Evolutionary conservation across 108 stramenopile genomes (phyloP).

Genomic region (Cylindrotheca closterium): DNA sequence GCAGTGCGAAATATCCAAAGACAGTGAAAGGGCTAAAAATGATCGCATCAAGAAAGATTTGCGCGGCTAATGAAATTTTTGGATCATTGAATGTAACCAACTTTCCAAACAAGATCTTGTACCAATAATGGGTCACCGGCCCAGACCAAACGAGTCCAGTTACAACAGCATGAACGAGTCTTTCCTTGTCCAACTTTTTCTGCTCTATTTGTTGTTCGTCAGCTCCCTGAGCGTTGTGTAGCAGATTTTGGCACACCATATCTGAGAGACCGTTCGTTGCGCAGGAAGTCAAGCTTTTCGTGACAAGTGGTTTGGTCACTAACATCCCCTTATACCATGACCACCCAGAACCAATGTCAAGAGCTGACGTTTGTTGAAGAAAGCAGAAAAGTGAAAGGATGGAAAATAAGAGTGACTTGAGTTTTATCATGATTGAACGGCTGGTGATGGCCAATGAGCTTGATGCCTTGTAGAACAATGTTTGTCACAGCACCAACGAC

Average conservation of each 20-base stretch:
- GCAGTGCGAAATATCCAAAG: conserved; percentile 17
- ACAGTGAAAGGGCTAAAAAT: conserved; percentile 17
- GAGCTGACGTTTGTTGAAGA: not conserved
- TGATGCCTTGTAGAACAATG: too few relatives aligned
- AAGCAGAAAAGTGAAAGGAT: not conserved
- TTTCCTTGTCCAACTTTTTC: conserved; percentile 9
- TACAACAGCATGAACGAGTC: conserved; percentile 20
- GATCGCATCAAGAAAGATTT: conserved; percentile 24
- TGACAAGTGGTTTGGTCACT: conserved; percentile 14
- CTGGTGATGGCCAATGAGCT: too few relatives aligned
- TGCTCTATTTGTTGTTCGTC: not conserved
- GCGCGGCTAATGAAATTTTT: conserved; percentile 1
- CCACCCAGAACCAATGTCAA: not conserved
- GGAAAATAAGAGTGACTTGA: not conserved
- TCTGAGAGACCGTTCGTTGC: conserved; percentile 13
- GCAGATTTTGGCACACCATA: conserved; percentile 21
- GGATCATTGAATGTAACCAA: conserved; percentile 11
- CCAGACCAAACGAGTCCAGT: conserved; percentile 25
- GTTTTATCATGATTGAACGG: too few relatives aligned
- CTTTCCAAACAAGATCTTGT: conserved; percentile 12
- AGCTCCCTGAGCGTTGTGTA: not conserved
- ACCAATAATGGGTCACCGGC: conserved; percentile 27
- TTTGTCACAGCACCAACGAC: too few relatives aligned
- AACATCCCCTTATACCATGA: conserved; percentile 21
- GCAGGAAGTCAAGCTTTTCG: conserved; percentile 23